Base-by-base conservation (phyloP, 352 stramenopile genomes). In the Phytophthora lateralis region DNA sequence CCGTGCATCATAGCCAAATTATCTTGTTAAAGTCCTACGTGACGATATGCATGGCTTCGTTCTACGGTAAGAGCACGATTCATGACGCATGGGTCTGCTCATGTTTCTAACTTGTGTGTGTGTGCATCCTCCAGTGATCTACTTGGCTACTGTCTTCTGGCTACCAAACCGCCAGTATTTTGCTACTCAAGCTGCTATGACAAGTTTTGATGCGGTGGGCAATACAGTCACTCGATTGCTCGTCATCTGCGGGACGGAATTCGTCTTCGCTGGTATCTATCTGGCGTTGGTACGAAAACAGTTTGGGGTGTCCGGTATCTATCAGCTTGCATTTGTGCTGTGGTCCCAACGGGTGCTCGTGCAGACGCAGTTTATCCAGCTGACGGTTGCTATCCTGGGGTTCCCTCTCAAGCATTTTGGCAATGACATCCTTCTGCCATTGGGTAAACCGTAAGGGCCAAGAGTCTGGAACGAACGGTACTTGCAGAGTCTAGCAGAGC, bases 1-100 rank as follows among this genome's bases (percentile, higher is more conserved):
- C 44, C 9, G 21, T 73, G 21, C 65, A 70, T 41, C 56, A 65
- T 32, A 70, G 48, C 18, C 52, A 73, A 30, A 65, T 73, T 24
- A 43, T 70, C 14, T 8, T 73, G 44, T 49, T 70, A 11, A 64
- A 51, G 35, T 73, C 60, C 17, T 73, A 66, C 24, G 52, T 54
- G 12, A 60, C 55, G 6, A 60, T 70, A 17, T 51, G 35, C 24
- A 58, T 54, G 35, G 38, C 56, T 15, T 37, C 27, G 4, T 68
- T 73, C 34, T 73, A 73, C 41, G 55, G 65, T 60, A 38, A 18
- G 41, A 3, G 11, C 18, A 17, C n/a, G 15, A 32, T 18, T 45
- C 5, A 6, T 39, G 9, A 6, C 15, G 0, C 14, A 41, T 41
- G 11, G 24, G 12, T 39, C 12, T 15, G 11, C 34, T n/a, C 10